Base-by-base conservation (phyloP, 2,329 filamentous ascomycete species). In the Metarhizium rileyi region DNA sequence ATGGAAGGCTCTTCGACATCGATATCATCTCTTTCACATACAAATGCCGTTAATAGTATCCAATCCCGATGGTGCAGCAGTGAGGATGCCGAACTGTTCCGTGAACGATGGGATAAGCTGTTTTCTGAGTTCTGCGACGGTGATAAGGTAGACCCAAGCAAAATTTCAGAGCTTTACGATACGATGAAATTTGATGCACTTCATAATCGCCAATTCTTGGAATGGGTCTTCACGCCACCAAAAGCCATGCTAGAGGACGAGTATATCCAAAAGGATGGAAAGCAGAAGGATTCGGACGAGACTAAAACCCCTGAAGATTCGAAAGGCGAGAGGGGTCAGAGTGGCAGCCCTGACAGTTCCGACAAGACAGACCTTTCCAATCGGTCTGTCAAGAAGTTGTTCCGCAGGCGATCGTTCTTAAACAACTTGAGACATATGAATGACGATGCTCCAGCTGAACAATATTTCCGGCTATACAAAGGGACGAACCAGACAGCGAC, bases 151-250 rank as follows among this genome's bases (percentile, higher is more conserved):
- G 93, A 98, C 66, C 94, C 94, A 18, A 95, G 90, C 74, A 98
- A 98, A 72, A 91, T 98, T 54, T 96, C 90, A 5, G 93, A 98
- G 70, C 78, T 98, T 3, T 98, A 98, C 66, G 93, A 98, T 66
- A 97, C 91, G 20, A 97, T 98, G 93, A 98, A 98, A 67, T 98
- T 97, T 56, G 93, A 98, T 65, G 93, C 93, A 1, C 75, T 98
- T 14, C 94, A 98, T 68, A 98, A 98, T 63, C 83, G 93, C 2
- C 88, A 90, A 54, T 98, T 98, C 61, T 73, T 98, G 4, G 93
- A 98, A 66, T 97, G 93, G 88, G 86, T 96, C 0, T 98, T 98
- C 59, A 95, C 90, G 16, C 93, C 93, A 2, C 84, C 87, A 30
- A 83, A 81, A 59, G 77, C 75, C 51, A 87, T 95, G 69, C 72